Conservation (phyloP, 1,284 basidiomycete species). For the Takashimella koratensis region DNA sequence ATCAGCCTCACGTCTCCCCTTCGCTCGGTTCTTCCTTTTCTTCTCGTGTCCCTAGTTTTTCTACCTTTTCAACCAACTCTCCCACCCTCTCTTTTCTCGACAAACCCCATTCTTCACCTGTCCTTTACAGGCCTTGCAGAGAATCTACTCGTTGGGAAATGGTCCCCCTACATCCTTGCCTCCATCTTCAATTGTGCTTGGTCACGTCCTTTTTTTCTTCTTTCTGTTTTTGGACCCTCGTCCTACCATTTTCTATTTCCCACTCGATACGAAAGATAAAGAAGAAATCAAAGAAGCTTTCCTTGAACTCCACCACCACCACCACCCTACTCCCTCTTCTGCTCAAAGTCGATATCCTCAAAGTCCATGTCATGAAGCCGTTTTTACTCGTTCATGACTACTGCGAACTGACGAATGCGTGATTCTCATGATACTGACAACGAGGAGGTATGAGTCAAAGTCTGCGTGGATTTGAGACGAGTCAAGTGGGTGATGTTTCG, state of each 20-base stretch:
- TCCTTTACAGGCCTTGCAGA: conserved; percentile 10
- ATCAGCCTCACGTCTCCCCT: too few species aligned
- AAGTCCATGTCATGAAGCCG: not conserved
- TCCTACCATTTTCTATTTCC: not conserved
- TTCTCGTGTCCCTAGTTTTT: conserved; percentile 3
- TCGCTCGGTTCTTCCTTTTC: too few species aligned
- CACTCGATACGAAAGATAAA: not conserved
- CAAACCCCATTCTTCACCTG: conserved; percentile 15
- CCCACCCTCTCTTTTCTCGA: conserved; percentile 17
- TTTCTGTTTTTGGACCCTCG: too few species aligned
- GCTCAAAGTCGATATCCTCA: too few species aligned
- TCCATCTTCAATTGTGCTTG: not conserved
- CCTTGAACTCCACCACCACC: not conserved
- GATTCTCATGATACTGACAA: too few species aligned
- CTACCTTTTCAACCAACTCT: too few species aligned
- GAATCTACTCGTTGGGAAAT: not conserved
- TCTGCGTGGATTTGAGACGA: too few species aligned
- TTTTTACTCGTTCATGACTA: too few species aligned
- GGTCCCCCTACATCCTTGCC: not conserved
- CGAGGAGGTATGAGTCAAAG: too few species aligned
- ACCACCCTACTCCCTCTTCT: not conserved
- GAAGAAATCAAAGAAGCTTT: not conserved
- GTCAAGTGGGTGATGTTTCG: too few species aligned
- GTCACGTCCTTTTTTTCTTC: not conserved
- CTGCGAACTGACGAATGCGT: too few species aligned